Evolutionary conservation across 352 stramenopile genomes (phyloP), one percentile per base, ranked within the genome.

Genomic region (Plasmopara halstedii): DNA sequence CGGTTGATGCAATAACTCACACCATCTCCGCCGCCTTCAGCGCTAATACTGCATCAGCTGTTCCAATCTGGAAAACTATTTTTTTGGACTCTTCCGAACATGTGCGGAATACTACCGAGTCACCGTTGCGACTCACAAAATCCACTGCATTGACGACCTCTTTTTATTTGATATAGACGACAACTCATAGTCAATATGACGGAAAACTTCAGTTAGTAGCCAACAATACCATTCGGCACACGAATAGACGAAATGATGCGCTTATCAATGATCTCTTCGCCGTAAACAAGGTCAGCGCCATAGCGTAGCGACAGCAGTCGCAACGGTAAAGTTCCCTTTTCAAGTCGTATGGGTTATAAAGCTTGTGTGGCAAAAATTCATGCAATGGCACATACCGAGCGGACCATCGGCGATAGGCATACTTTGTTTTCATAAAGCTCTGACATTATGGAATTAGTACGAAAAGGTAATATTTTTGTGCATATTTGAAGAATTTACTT

Each of bases 181-280:
- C n/a, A 21, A 37, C n/a, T n/a, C n/a, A n/a, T n/a, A n/a, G n/a
- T n/a, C n/a, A n/a, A 20, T 37, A 37, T 9, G 14, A 14, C 18
- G 22, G 15, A 0, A 40, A 26, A 22, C 13, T 48, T 46, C 4
- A 35, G n/a, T 5, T 8, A 42, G 17, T 26, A 35, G 14, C 37
- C 9, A 75, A 42, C 36, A 45, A 17, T 50, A 68, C 73, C 60
- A 45, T 97, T 97, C n/a, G 78, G 59, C 0, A 92, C 61, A 15
- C 90, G 82, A 19, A 81, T 83, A 8, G 84, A 85, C 4, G 76
- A 63, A 10, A 85, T 76, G 38, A 98, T 88, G 42, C 85, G 85
- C 58, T 95, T 88, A 74, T 98, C 94, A 44, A 98, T 82, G 44
- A 98, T 87, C 67, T 98, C 94, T 71, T 98, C 94, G 21, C 83